Conservation (phyloP, 2,329 filamentous ascomycete species). For the Talaromyces rugulosus region DNA sequence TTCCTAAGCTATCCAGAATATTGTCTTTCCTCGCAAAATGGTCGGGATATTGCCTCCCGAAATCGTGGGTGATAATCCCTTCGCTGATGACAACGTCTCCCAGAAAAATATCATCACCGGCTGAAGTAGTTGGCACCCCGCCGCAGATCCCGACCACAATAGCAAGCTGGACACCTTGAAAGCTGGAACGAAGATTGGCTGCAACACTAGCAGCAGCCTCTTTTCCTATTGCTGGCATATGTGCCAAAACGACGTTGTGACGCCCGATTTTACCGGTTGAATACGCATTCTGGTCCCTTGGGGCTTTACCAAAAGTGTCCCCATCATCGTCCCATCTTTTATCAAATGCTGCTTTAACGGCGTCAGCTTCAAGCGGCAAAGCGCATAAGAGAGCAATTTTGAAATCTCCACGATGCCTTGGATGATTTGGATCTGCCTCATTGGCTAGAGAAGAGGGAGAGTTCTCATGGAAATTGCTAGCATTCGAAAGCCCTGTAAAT, state of each 20-base stretch:
- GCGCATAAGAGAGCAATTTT: background rate
- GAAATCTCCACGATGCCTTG: background rate
- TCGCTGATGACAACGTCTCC: no score
- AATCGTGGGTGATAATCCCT: no score
- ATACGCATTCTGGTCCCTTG: conserved; percentile 9
- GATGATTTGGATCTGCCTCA: no score
- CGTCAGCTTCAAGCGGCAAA: background rate
- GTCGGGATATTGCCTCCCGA: no score
- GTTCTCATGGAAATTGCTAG: no score
- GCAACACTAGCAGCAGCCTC: conserved; percentile 19
- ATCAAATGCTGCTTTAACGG: background rate
- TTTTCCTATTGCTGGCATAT: conserved; percentile 17
- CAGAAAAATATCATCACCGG: no score
- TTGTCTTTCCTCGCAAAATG: no score
- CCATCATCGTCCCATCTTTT: background rate
- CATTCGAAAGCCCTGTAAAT: no score
- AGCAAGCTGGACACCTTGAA: conserved; percentile 8
- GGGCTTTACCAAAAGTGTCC: background rate
- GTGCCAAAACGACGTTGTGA: conserved; percentile 17
- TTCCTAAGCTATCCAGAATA: no score
- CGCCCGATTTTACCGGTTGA: conserved; percentile 14
- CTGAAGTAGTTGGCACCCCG: no score
- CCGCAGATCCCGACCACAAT: no score
- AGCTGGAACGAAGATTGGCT: conserved; percentile 30
- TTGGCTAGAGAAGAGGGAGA: no score